phyloP scores from a whole-genome alignment of 257 asterid species.

The Solanum peruvianum region DNA sequence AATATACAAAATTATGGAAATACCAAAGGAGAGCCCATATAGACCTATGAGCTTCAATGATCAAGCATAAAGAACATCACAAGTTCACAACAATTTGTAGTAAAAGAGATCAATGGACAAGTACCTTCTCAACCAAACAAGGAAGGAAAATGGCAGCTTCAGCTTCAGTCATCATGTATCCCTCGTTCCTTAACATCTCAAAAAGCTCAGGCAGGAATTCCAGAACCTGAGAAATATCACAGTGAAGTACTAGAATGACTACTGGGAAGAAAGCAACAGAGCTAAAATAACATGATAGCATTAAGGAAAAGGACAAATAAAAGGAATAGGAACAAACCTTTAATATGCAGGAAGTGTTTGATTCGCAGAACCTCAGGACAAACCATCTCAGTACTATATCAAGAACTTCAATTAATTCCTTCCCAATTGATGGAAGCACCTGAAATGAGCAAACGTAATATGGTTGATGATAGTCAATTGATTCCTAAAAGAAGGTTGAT shows the following conservation, averaged over 20 bases:
- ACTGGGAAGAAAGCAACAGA: not conserved
- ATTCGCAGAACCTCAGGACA: slow-evolving; percentile 83
- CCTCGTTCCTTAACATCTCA: slow-evolving; percentile 75
- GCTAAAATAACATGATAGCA: not conserved
- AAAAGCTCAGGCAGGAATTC: slow-evolving; percentile 96
- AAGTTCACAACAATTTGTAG: not conserved
- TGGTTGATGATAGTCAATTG: slow-evolving; percentile 4
- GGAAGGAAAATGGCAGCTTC: slow-evolving; percentile 96
- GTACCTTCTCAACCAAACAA: slow-evolving; percentile 92
- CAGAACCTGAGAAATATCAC: slow-evolving; percentile 53
- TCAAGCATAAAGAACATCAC: not conserved
- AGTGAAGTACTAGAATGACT: not conserved
- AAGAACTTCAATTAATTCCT: slow-evolving; percentile 75
- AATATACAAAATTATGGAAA: not conserved
- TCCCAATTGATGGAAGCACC: slow-evolving; percentile 72
- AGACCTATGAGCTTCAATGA: not conserved
- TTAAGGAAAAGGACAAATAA: not conserved
- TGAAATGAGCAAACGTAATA: slow-evolving; percentile 24
- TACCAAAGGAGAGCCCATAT: not conserved
- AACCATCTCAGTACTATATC: slow-evolving; percentile 91
- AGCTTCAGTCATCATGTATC: slow-evolving; percentile 81
- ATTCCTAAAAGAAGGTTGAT: not conserved
- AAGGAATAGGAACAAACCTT: slow-evolving; percentile 36
- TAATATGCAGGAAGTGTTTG: slow-evolving; percentile 85
- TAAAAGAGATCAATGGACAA: not conserved